Evolutionary conservation across 116 monocot genomes (phyloP).

Genomic region (Dioscorea cayenensis): DNA sequence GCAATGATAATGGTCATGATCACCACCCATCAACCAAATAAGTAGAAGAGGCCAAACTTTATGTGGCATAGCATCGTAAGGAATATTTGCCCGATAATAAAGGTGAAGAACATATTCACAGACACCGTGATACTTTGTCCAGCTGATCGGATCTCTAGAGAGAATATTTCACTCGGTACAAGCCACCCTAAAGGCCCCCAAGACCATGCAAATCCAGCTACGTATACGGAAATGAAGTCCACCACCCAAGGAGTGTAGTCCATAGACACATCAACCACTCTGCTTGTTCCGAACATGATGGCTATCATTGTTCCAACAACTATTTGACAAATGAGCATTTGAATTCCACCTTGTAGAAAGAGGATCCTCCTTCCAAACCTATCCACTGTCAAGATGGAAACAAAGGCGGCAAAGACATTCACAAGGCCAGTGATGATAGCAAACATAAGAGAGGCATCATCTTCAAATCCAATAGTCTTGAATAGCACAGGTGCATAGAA

Average conservation of each 20-base stretch:
- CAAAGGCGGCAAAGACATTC: no score
- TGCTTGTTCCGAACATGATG: no score
- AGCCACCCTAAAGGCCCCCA: conserved; percentile 41
- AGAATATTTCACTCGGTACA: conserved; percentile 36
- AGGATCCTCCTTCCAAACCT: no score
- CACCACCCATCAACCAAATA: conserved; percentile 29
- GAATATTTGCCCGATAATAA: conserved; percentile 27
- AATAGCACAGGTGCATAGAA: no score
- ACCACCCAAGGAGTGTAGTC: conserved; percentile 16
- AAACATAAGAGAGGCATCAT: no score
- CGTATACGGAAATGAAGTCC: conserved; percentile 26
- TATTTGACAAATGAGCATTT: no score
- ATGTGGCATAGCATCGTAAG: conserved; percentile 33
- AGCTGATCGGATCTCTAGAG: conserved; percentile 34
- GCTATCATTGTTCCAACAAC: no score
- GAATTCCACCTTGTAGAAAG: no score
- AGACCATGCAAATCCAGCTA: conserved; percentile 40
- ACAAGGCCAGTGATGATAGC: no score
- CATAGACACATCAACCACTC: neutral
- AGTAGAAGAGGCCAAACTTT: conserved; percentile 39
- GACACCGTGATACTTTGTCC: conserved; percentile 34
- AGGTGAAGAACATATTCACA: conserved; percentile 37
- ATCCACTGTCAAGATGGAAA: no score
- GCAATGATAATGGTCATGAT: conserved; percentile 36
- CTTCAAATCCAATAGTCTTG: no score